Percentiles rank a stretch among this genome's conserved stretches.
phyloP scores from a whole-genome alignment of 345 rosid species.

The Arabidopsis thaliana region TAIR10.1 NC_003075.7:13067001-13067500 shows the following conservation, averaged over 20 bases:
- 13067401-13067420: conserved; percentile 29
- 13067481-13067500: conserved; percentile 67
- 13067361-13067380: conserved; percentile 36
- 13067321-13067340: conserved; percentile 21
- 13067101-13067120: conserved; percentile 34
- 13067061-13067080: conserved; percentile 23
- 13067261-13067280: conserved; percentile 11
- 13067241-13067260: not conserved
- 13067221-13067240: not conserved
- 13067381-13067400: conserved; percentile 36
- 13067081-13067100: conserved; percentile 30
- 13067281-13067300: not conserved
- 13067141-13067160: not conserved
- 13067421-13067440: conserved; percentile 10
- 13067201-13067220: not conserved
- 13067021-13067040: not conserved
- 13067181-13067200: not conserved
- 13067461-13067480: conserved; percentile 81
- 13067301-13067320: conserved; percentile 10
- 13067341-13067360: conserved; percentile 32
- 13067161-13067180: not conserved
- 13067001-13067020: not conserved
- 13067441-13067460: conserved; percentile 46
- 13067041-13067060: conserved; percentile 33
- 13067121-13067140: conserved; percentile 11